These are phyloP conservation scores for Eucalyptus tenuipes DNA, from an alignment of 345 rosid genomes.

Conservation along the genomic window DNA sequence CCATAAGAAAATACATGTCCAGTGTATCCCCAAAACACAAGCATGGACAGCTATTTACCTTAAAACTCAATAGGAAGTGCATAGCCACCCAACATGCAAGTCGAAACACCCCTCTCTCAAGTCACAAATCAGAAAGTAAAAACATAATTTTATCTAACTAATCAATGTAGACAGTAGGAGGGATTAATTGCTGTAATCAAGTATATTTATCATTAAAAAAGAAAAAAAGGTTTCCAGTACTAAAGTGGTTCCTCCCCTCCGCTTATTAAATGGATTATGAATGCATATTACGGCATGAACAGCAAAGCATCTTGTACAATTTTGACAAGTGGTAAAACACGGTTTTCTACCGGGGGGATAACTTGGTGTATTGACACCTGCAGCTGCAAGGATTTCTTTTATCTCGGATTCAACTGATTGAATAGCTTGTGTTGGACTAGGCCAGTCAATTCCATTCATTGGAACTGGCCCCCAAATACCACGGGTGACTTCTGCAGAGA, in stretches of 20 bases:
- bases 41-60: background rate
- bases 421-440: conserved; percentile 46
- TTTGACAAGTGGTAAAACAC: background rate
- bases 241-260: background rate
- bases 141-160: background rate
- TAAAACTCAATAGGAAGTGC: background rate
- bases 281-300: background rate
- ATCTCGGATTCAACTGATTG: conserved; percentile 37
- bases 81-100: background rate
- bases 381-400: conserved; percentile 37
- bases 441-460: conserved; percentile 76
- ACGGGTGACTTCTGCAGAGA: conserved; percentile 53
- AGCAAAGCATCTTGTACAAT: background rate
- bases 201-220: background rate
- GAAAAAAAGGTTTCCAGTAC: background rate
- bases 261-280: background rate
- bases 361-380: conserved; percentile 34
- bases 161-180: background rate
- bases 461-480: conserved; percentile 58
- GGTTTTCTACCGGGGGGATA: conserved; percentile 22
- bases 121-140: background rate
- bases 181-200: background rate
- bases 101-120: background rate
- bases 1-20: background rate
- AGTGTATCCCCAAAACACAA: background rate